phyloP scores from a whole-genome alignment of 768 basidiomycete genomes.

The Suillus clintonianus region DNA sequence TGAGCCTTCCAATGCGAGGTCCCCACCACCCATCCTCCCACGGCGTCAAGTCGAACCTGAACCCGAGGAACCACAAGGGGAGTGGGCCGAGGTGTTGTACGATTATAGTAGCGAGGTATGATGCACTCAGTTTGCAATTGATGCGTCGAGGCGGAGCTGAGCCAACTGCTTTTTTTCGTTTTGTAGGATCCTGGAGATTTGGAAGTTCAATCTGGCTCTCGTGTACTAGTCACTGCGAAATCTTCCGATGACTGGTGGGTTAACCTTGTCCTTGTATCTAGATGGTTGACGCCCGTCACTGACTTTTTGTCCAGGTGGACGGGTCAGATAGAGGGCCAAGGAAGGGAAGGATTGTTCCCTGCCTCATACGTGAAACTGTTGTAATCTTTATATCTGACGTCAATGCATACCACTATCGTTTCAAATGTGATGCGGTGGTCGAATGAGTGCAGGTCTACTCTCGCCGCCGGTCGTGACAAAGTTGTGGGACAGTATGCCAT shows the following conservation, averaged over 20 bases:
- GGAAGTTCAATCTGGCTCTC: conserved; percentile 53
- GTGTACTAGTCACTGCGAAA: conserved; percentile 62
- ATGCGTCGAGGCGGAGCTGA: not conserved
- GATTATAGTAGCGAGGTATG: conserved; percentile 67
- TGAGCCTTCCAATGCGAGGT: conserved; percentile 15
- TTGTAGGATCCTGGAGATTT: conserved; percentile 71
- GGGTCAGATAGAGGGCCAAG: conserved; percentile 60
- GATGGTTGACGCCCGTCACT: conserved; percentile 6
- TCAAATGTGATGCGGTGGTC: not conserved
- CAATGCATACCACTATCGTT: not conserved
- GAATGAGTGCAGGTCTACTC: not conserved
- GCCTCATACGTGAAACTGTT: conserved; percentile 69
- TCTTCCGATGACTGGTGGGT: conserved; percentile 78
- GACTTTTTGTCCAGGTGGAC: conserved; percentile 56
- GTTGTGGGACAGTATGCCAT: not conserved
- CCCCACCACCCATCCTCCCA: conserved; percentile 26
- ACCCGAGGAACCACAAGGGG: conserved; percentile 47
- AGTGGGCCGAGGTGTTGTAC: conserved; percentile 80
- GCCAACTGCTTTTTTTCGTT: conserved; percentile 2
- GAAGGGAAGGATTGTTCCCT: conserved; percentile 61
- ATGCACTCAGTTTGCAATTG: not conserved
- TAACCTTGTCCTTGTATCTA: conserved; percentile 1
- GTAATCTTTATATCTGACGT: conserved; percentile 25
- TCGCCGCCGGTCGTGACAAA: not conserved
- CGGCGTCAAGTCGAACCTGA: conserved; percentile 19